Evolutionary conservation across 2,329 filamentous ascomycete species (phyloP), one percentile per base, ranked within the genome.

Genomic region (Cladosporium sp.): DNA sequence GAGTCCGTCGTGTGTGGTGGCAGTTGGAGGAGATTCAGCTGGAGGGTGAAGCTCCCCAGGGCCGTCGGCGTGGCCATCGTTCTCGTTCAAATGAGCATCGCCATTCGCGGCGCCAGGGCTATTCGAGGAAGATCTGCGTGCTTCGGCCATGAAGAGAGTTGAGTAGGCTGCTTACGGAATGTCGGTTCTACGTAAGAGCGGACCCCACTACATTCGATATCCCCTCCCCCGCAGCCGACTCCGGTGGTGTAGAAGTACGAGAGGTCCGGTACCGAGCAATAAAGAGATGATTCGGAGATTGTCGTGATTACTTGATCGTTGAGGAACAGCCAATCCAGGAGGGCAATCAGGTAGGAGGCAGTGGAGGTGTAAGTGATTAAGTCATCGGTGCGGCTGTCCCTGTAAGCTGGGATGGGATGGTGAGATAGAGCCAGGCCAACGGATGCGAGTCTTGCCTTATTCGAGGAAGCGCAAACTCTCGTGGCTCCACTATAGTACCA

Each of bases 181-280:
- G 38, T 40, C 50, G 50, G 50, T 52, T 47, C 30, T 25, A 25
- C 25, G 50, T 40, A 22, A 40, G 50, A 40, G 28, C 28, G 34
- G 54, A 56, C 54, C 54, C 54, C 54, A 49, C 54, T 49, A 39
- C 42, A 56, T 49, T 56, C 42, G 34, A 47, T 56, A n/a, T 47
- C 54, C 42, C 42, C 42, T 56, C 42, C 54, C 54, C 54, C 54
- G 54, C 54, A 56, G 54, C 54, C 54, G 54, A 19, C 12, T 56
- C 54, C 54, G 54, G 49, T 56, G 54, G 34, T 20, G 19, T 25
- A 22, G 25, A 8, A 55, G 25, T 22, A 19, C 42, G 34, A n/a
- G 20, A 34, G 54, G 15, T 34, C 12, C 43, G 19, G 42, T 56
- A 20, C 34, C 42, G 42, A 42, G 25, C 20, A 20, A 28, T 49